These are phyloP conservation scores for Petunia hybrid DNA, from an alignment of 305 asterid species.

Conservation along the genomic window DNA sequence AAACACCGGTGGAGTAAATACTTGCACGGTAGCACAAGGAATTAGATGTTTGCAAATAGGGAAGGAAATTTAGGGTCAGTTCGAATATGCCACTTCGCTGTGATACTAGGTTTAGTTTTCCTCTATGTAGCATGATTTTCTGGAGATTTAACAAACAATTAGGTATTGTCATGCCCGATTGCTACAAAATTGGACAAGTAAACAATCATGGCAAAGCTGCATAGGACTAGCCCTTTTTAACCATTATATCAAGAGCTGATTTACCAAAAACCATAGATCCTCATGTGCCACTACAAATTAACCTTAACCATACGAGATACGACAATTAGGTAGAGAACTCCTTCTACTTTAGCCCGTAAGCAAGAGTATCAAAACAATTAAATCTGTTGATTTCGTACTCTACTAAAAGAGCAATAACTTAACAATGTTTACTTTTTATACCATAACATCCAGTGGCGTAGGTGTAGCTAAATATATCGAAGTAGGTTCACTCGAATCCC, in stretches of 20 bases:
- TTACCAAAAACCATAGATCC: background rate
- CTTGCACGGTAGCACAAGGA: background rate
- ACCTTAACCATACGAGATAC: too few relatives aligned
- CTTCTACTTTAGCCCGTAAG: background rate
- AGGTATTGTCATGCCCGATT: background rate
- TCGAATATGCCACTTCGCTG: conserved; percentile 16
- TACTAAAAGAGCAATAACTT: conserved; percentile 11
- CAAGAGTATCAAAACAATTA: background rate
- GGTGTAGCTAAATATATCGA: too few relatives aligned
- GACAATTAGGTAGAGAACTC: background rate
- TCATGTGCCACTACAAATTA: background rate
- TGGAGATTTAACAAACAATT: background rate
- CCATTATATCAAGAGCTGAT: conserved; percentile 21
- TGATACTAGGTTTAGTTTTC: conserved; percentile 17
- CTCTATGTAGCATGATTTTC: conserved; percentile 21
- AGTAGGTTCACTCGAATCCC: too few relatives aligned
- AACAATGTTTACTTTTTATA: background rate
- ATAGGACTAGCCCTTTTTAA: background rate
- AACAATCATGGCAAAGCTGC: conserved; percentile 19
- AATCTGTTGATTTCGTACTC: background rate
- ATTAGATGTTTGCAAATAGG: background rate
- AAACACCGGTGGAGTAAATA: background rate
- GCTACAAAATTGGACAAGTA: conserved; percentile 6
- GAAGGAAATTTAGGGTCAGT: conserved; percentile 7
- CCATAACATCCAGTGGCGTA: too few relatives aligned